These are phyloP conservation scores for Lodderomyces theae DNA, from an alignment of 1,139 yeast genomes.

Conservation along the genomic window DNA sequence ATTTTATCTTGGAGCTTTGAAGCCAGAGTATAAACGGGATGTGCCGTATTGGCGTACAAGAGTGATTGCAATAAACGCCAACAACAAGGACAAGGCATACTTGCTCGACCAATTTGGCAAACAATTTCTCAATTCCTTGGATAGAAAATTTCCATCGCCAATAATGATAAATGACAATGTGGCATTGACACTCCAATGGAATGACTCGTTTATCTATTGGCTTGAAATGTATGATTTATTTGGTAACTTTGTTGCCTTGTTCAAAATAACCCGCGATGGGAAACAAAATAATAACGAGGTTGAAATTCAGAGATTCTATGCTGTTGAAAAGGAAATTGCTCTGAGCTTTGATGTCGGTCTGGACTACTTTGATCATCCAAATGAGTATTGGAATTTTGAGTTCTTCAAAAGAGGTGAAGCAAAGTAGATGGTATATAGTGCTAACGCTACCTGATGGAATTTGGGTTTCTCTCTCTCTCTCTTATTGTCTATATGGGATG, in stretches of 20 bases:
- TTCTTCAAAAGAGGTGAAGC: slow-evolving; percentile 15
- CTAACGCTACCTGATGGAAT: neutral
- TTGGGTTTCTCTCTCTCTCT: neutral
- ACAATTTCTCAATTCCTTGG: slow-evolving; percentile 24
- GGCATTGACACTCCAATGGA: slow-evolving; percentile 26
- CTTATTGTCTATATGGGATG: neutral
- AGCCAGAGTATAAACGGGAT: slow-evolving; percentile 13
- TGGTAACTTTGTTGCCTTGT: slow-evolving; percentile 29
- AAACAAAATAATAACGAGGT: slow-evolving; percentile 6
- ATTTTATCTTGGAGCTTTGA: slow-evolving; percentile 27
- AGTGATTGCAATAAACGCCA: slow-evolving; percentile 27
- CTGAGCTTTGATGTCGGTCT: slow-evolving; percentile 14
- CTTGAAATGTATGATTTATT: slow-evolving; percentile 35
- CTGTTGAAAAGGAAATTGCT: neutral
- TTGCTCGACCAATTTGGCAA: slow-evolving; percentile 20
- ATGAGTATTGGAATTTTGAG: slow-evolving; percentile 29
- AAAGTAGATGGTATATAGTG: neutral
- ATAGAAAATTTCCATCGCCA: slow-evolving; percentile 30
- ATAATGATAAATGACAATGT: slow-evolving; percentile 12
- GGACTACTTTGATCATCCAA: slow-evolving; percentile 22
- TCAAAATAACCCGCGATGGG: slow-evolving; percentile 27
- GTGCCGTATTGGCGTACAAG: slow-evolving; percentile 22
- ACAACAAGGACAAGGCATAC: slow-evolving; percentile 17
- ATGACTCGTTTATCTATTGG: slow-evolving; percentile 36
- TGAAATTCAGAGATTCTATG: neutral